Conservation (phyloP, 129 eudicot species). For the Helianthus tuberosus region DNA sequence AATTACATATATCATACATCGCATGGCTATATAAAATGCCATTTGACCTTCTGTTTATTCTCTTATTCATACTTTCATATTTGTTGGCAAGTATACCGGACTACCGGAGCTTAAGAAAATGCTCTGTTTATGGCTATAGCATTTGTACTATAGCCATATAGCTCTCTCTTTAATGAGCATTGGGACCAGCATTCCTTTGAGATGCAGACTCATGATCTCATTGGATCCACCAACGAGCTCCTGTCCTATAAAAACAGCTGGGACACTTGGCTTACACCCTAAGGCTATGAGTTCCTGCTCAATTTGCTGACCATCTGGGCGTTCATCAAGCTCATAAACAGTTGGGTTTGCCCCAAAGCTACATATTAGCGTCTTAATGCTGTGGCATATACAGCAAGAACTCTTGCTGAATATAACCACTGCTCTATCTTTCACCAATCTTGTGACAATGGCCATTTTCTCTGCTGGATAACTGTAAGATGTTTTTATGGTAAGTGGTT, state of each 20-base stretch:
- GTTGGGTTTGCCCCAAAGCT: conserved; percentile 70
- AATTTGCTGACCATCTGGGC: conserved; percentile 49
- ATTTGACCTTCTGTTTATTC: conserved; percentile 25
- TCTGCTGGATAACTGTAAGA: background rate
- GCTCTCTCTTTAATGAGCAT: conserved; percentile 66
- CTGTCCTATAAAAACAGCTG: conserved; percentile 62
- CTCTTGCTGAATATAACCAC: conserved; percentile 66
- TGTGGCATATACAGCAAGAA: conserved; percentile 54
- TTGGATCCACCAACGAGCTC: conserved; percentile 48
- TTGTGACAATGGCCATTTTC: conserved; percentile 41
- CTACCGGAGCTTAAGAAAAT: conserved; percentile 15
- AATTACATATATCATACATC: conserved; percentile 15
- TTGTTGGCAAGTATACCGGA: conserved; percentile 2
- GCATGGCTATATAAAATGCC: conserved; percentile 29
- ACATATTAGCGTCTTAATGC: conserved; percentile 44
- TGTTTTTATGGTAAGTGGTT: conserved; percentile 5
- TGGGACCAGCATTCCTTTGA: conserved; percentile 54
- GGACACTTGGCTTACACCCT: conserved; percentile 49
- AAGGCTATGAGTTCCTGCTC: conserved; percentile 50
- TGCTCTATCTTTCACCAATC: conserved; percentile 50
- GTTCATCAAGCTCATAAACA: conserved; percentile 61
- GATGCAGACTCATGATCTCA: conserved; percentile 58
- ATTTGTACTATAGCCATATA: conserved; percentile 38
- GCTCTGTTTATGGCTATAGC: conserved; percentile 19
- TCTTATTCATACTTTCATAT: conserved; percentile 7